Evolutionary conservation across 2,329 filamentous ascomycete species (phyloP).

Genomic region (Bipolaris victoriae): DNA sequence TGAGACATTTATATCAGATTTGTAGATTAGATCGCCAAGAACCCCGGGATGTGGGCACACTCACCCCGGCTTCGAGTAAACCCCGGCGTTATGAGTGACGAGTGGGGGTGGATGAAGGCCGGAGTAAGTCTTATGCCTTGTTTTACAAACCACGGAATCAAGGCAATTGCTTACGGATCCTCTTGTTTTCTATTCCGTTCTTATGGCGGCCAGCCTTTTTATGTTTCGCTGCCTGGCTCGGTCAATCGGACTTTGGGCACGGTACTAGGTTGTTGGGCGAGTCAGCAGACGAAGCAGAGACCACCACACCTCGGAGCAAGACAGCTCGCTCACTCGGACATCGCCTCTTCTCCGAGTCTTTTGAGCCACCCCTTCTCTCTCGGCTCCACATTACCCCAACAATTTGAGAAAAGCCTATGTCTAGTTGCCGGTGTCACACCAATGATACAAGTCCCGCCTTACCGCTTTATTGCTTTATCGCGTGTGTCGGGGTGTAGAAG

Average conservation of each 20-base stretch:
- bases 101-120: constrained; percentile 1
- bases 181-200: background rate
- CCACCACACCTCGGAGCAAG: constrained; percentile 4
- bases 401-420: background rate
- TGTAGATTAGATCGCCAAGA: constrained; percentile 48
- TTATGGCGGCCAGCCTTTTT: constrained; percentile 7
- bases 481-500: constrained; percentile 3
- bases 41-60: constrained; percentile 36
- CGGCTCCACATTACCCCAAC: constrained; percentile 3
- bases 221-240: background rate
- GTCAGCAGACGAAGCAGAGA: background rate
- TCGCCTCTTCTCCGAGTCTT: constrained; percentile 8
- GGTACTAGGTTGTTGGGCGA: background rate
- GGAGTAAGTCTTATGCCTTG: constrained; percentile 5
- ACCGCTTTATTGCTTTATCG: background rate
- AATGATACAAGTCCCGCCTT: background rate
- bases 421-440: background rate
- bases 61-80: constrained; percentile 19
- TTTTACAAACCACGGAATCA: background rate
- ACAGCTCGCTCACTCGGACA: background rate
- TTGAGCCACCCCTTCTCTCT: background rate
- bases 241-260: constrained; percentile 9
- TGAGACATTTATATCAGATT: constrained; percentile 38
- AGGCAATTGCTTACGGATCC: background rate
- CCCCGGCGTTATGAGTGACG: constrained; percentile 9